Evolutionary conservation across 805 yeast species (phyloP).

Genomic region (Yamadazyma insecticola): DNA sequence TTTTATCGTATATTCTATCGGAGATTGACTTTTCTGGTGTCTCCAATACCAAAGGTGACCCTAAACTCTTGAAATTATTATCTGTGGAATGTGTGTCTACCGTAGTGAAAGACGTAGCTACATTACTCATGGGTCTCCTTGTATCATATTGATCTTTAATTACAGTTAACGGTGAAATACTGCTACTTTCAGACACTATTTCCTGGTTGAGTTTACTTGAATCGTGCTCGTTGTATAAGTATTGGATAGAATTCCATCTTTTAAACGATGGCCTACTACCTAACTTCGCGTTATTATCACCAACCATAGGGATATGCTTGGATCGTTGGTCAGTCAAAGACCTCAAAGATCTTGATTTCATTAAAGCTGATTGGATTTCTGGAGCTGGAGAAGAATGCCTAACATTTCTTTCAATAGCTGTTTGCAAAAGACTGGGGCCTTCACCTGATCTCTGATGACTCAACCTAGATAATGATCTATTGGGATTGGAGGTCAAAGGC

Average conservation of each 20-base stretch:
- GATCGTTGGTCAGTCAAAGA: constrained; percentile 1
- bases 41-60: no score
- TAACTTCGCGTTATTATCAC: no score
- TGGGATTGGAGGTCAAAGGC: constrained; percentile 1
- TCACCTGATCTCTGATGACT: no score
- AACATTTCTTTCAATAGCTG: constrained; percentile 6
- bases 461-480: constrained; percentile 9
- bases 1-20: constrained; percentile 13
- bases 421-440: constrained; percentile 6
- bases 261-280: constrained; percentile 11
- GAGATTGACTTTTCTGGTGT: constrained; percentile 5
- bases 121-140: constrained; percentile 13
- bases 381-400: constrained; percentile 3
- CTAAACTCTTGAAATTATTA: constrained; percentile 4
- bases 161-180: constrained; percentile 25
- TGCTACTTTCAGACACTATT: constrained; percentile 2
- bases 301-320: constrained; percentile 10
- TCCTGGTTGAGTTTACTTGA: background rate
- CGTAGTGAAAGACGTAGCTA: constrained; percentile 1
- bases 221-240: constrained; percentile 2
- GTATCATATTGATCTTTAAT: constrained; percentile 23
- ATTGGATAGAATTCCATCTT: constrained; percentile 13
- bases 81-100: no score
- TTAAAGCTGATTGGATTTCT: constrained; percentile 1
- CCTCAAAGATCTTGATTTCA: constrained; percentile 1